phyloP scores from a whole-genome alignment of 1,284 basidiomycete species.

The Ceratobasidium sp. region DNA sequence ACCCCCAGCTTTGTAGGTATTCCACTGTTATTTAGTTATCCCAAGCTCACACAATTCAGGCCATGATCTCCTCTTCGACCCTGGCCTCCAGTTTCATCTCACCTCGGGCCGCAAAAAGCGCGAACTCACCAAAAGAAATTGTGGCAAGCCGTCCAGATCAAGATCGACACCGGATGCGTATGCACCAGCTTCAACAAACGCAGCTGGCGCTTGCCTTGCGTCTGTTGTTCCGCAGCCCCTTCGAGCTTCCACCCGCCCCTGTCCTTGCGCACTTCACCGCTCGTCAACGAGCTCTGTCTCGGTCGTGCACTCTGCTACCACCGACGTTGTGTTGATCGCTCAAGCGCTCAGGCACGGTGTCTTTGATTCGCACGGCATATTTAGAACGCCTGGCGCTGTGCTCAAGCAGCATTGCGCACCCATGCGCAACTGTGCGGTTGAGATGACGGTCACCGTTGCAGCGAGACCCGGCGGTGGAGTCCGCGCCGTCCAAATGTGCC shows the following conservation, averaged over 20 bases:
- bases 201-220: constrained; percentile 67
- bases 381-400: constrained; percentile 81
- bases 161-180: constrained; percentile 85
- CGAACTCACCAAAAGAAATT: constrained; percentile 84
- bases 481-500: constrained; percentile 78
- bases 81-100: constrained; percentile 78
- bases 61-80: constrained; percentile 91
- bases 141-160: constrained; percentile 81
- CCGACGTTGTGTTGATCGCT: constrained; percentile 74
- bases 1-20: constrained; percentile 85
- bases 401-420: constrained; percentile 94
- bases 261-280: constrained; percentile 75
- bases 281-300: constrained; percentile 83
- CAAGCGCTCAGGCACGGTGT: constrained; percentile 82
- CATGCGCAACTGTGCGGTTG: constrained; percentile 87
- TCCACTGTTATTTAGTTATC: constrained; percentile 53
- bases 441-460: constrained; percentile 83
- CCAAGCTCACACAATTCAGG: constrained; percentile 58
- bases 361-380: constrained; percentile 87
- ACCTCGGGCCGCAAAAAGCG: constrained; percentile 77
- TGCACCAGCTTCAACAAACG: constrained; percentile 80
- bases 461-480: constrained; percentile 64
- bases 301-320: constrained; percentile 72
- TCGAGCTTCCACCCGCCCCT: constrained; percentile 53
- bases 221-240: constrained; percentile 69